Percentiles rank a stretch among this genome's conserved stretches.
Conservation (phyloP, 148 eudicot species). For the Nyssa sinensis region DNA sequence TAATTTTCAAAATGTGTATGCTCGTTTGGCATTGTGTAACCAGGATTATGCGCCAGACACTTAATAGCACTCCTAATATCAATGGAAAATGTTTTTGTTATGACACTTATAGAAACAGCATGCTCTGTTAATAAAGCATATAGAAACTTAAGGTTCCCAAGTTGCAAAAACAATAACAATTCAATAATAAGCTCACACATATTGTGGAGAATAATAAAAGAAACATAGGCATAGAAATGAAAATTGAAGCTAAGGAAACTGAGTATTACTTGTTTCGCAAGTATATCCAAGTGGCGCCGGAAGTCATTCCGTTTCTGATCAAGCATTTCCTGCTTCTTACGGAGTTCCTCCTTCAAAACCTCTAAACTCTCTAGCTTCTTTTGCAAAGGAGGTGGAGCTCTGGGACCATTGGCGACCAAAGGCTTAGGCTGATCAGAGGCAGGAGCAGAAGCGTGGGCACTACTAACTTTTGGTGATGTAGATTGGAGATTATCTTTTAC, state of each 20-base stretch:
- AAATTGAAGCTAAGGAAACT: background rate
- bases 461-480: constrained; percentile 33
- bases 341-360: constrained; percentile 81
- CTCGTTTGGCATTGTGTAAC: background rate
- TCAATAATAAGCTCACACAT: background rate
- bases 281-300: constrained; percentile 60
- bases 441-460: constrained; percentile 31
- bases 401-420: constrained; percentile 38
- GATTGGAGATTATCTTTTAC: constrained; percentile 46
- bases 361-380: constrained; percentile 78
- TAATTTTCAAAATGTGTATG: background rate
- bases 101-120: background rate
- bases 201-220: background rate
- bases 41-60: background rate
- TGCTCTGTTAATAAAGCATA: constrained; percentile 6
- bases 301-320: constrained; percentile 77
- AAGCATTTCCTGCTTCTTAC: constrained; percentile 91
- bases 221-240: constrained; percentile 6
- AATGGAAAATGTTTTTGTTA: too few species aligned
- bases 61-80: background rate
- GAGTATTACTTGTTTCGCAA: constrained; percentile 66
- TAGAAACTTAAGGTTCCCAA: background rate
- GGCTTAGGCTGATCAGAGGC: constrained; percentile 45
- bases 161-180: background rate
- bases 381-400: constrained; percentile 44